A percentile compares a stretch with the other conserved stretches of the same genome.
phyloP scores from a whole-genome alignment of 306 rosid genomes.

The Gleditsia sinensis region DNA sequence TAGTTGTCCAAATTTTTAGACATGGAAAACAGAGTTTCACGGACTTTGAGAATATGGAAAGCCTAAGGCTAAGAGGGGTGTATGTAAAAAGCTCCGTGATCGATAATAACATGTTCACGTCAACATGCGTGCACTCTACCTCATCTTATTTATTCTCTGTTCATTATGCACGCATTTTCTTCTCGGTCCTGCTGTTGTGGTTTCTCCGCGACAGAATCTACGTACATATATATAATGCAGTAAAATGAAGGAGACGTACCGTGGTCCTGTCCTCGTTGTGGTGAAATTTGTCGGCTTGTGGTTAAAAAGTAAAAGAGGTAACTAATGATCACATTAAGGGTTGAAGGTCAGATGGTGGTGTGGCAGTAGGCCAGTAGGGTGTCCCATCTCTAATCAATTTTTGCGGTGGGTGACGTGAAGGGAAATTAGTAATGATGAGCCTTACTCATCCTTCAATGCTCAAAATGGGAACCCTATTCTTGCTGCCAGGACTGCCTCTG shows the following conservation, averaged over 20 bases:
- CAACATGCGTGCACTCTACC: slow-evolving; percentile 8
- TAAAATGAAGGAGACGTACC: too few relatives aligned
- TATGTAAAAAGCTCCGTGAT: neutral
- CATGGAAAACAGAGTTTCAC: neutral
- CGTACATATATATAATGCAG: too few relatives aligned
- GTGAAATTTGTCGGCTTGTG: too few relatives aligned
- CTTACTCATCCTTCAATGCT: neutral
- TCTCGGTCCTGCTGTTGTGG: too few relatives aligned
- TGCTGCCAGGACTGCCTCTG: neutral
- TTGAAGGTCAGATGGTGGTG: neutral
- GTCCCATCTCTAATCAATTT: neutral
- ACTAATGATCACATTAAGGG: neutral
- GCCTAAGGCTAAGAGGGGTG: neutral
- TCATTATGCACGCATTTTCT: too few relatives aligned
- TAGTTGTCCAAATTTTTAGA: neutral
- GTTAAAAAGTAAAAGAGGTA: neutral
- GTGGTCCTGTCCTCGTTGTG: too few relatives aligned
- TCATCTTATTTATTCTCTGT: neutral
- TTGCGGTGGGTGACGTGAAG: neutral
- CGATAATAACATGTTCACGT: neutral
- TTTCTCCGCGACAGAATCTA: too few relatives aligned
- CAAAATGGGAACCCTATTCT: neutral
- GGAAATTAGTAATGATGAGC: neutral
- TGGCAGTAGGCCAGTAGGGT: neutral
- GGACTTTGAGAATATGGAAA: neutral